phyloP scores from a whole-genome alignment of 169 alveolate species.

The Plasmodium fragile region DNA sequence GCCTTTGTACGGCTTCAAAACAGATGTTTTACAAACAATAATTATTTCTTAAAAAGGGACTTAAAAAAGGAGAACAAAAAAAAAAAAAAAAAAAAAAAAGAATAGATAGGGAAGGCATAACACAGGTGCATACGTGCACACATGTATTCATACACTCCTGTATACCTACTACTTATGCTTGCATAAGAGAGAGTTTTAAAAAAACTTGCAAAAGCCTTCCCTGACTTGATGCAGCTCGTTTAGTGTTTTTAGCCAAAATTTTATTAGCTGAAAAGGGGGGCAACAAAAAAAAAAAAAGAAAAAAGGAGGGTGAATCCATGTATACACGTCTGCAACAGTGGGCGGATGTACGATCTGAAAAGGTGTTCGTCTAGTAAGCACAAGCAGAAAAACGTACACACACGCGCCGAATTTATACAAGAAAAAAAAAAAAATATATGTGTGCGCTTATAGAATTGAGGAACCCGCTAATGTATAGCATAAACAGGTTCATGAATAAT shows the following conservation, averaged over 20 bases:
- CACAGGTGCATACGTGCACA: background rate
- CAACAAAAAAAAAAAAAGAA: background rate
- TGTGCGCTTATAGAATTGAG: background rate
- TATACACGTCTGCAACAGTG: background rate
- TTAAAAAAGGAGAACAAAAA: background rate
- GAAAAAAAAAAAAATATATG: background rate
- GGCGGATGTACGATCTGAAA: background rate
- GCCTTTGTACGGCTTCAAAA: background rate
- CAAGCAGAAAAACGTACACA: background rate
- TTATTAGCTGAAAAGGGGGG: conserved; percentile 15
- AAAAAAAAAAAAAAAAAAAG: conserved; percentile 6
- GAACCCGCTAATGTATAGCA: background rate
- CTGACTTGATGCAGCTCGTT: conserved; percentile 31
- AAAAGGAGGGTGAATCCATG: background rate
- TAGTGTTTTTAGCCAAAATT: conserved; percentile 52
- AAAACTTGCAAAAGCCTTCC: conserved; percentile 51
- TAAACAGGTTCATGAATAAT: background rate
- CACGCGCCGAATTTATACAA: background rate
- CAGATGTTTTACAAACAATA: background rate
- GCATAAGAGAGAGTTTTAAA: conserved; percentile 8
- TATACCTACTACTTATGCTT: background rate
- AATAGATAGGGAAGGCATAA: background rate
- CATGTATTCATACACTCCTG: background rate
- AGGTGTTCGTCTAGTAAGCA: background rate
- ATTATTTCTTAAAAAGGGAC: background rate